Conservation (phyloP, 306 rosid species). For the Sicyos edulis region DNA sequence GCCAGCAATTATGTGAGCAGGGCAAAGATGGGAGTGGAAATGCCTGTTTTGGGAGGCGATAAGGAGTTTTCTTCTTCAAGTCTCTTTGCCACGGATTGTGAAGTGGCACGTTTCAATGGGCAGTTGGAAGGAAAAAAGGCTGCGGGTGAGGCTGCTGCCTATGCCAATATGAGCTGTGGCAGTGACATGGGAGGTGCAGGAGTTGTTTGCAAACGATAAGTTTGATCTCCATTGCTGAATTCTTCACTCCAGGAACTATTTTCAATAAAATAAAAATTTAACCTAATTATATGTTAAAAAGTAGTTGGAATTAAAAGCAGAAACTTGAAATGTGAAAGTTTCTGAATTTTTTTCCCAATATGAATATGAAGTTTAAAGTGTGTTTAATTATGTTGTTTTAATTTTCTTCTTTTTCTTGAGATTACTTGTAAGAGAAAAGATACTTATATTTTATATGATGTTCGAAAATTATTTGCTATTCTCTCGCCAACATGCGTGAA, state of each 20-base stretch:
- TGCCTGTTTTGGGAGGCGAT: slow-evolving; percentile 40
- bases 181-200: slow-evolving; percentile 32
- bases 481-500: neutral
- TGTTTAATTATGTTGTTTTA: neutral
- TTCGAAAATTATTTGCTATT: neutral
- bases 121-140: neutral
- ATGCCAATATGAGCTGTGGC: slow-evolving; percentile 29
- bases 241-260: neutral
- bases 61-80: slow-evolving; percentile 31
- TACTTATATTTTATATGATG: neutral
- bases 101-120: slow-evolving; percentile 23
- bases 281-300: neutral
- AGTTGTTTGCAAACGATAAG: slow-evolving; percentile 37
- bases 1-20: slow-evolving; percentile 26
- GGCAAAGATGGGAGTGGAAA: slow-evolving; percentile 38
- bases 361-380: neutral
- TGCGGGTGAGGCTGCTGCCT: slow-evolving; percentile 2
- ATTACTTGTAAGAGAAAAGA: neutral
- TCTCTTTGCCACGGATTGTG: slow-evolving; percentile 30
- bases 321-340: slow-evolving; percentile 1
- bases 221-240: neutral
- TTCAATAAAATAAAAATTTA: neutral
- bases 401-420: neutral
- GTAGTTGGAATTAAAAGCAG: neutral
- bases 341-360: neutral